Conservation (phyloP, 106 monocot genomes). For the Platanthera guangdongensis region DNA sequence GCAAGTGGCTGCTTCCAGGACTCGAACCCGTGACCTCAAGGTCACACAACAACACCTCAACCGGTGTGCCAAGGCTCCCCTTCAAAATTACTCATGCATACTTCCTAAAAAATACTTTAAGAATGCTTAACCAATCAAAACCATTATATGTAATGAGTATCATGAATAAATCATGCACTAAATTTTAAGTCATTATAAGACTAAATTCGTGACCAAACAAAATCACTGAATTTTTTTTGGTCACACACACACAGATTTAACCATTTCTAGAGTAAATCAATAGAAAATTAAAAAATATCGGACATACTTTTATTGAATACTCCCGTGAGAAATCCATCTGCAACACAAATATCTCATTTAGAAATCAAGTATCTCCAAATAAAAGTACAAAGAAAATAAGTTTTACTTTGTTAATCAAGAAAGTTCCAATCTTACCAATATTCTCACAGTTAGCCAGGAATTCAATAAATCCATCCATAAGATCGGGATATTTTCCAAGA, state of each 20-base stretch:
- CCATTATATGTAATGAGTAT: background rate
- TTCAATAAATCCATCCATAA: conserved; percentile 68
- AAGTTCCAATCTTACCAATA: conserved; percentile 32
- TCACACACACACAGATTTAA: background rate
- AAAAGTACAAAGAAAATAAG: background rate
- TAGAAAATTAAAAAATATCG: background rate
- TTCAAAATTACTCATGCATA: too few relatives aligned
- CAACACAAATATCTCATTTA: conserved; percentile 10
- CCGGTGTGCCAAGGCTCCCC: too few relatives aligned
- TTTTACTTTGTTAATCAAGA: background rate
- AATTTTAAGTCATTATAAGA: background rate
- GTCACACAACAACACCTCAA: too few relatives aligned
- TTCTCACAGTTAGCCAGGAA: conserved; percentile 53
- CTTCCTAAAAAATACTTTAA: background rate
- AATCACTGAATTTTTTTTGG: background rate
- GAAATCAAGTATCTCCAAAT: conserved; percentile 5
- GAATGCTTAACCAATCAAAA: background rate
- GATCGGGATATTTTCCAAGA: conserved; percentile 64
- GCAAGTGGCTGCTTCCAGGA: too few relatives aligned
- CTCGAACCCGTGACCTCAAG: too few relatives aligned
- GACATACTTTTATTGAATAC: conserved; percentile 72
- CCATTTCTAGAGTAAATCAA: background rate
- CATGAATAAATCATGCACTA: background rate
- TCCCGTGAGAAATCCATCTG: conserved; percentile 68
- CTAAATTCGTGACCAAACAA: background rate